Base-by-base conservation (phyloP, 768 basidiomycete genomes). In the Tylopilus subfusipes region DNA sequence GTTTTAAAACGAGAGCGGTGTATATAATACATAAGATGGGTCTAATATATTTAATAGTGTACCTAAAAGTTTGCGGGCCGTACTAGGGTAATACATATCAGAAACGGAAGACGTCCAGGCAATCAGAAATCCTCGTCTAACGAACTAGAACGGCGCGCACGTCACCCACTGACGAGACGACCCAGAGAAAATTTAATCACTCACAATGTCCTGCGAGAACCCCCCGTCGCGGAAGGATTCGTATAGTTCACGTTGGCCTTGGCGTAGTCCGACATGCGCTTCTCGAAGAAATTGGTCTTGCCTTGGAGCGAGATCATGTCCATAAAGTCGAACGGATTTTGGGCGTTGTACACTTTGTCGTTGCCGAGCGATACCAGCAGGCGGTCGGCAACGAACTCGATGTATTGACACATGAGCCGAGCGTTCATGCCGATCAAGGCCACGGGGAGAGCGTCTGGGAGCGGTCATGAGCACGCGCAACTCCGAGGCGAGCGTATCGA, bases 231-330 rank as follows among this genome's bases (percentile, higher is more conserved):
- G 14, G 46, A 51, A 2, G 55, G 38, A 24, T 58, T 60, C 3
- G 33, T 34, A 14, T 67, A 65, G 52, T 78, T 77, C 57, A 88
- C 75, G 52, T 79, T 73, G 16, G 86, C 86, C 63, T 80, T 86
- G 27, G 82, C 75, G 61, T 89, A 88, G 22, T 90, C 88, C 9
- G 90, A 92, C 11, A 92, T 93, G 3, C 93, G 81, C 72, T 93
- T 93, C 74, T 96, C 93, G 68, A 94, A 95, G 72, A 96, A 95
- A 74, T 96, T 93, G 45, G 93, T 90, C 78, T 97, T 98, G 55
- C 93, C 94, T 71, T 93, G 88, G 11, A 95, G 76, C 38, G 92
- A 95, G 47, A 93, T 94, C 81, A 93, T 82, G 65, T 94, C 91
- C 90, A 93, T 93, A 66, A 93, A 93, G 71, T 93, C 88, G 69